Base-by-base conservation (phyloP, 1,284 basidiomycete species). In the Boletus subluridellus region DNA sequence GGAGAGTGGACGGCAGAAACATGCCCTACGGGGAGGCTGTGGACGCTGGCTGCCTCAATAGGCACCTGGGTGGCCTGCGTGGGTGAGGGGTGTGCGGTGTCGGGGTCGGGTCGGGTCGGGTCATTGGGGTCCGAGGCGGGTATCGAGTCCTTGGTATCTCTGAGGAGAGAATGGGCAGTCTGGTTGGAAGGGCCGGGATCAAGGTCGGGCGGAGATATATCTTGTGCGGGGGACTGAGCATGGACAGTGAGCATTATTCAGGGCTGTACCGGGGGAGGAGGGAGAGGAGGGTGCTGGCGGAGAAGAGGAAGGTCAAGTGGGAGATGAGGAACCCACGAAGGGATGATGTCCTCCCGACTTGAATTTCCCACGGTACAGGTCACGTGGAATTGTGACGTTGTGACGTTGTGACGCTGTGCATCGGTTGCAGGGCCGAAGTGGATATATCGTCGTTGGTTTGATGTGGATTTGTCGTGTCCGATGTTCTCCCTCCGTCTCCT, bases 21-120 rank as follows among this genome's bases (percentile, higher is more conserved):
- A 65, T 80, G 80, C 17, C 79, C 79, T 11, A 76, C 75, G 11
- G 85, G 84, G 63, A 86, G 77, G 63, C 82, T 85, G 61, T 81
- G 84, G 10, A 82, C 72, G 65, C 86, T 87, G 62, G 76, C 77
- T 37, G 75, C 72, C 62, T 86, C 85, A 2, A 72, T 69, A 34
- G 60, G 65, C 49, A 63, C 63, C 11, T 59, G 63, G 10, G 45
- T 64, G 12, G 66, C 60, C 4, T 62, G 62, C 9, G 53, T 2
- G 21, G 42, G 41, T 3, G 55, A 30, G 14, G 52, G 37, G n/a
- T 45, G 53, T 30, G 44, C 15, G 12, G 28, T 8, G 6, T 53
- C 6, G 12, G 55, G 14, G 34, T 17, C 35, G 39, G 47, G 32
- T 4, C 17, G 50, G n/a, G 65, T 24, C 10, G 56, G 8, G 26